Conservation (phyloP, 768 basidiomycete species). For the Boletus edulis region DNA sequence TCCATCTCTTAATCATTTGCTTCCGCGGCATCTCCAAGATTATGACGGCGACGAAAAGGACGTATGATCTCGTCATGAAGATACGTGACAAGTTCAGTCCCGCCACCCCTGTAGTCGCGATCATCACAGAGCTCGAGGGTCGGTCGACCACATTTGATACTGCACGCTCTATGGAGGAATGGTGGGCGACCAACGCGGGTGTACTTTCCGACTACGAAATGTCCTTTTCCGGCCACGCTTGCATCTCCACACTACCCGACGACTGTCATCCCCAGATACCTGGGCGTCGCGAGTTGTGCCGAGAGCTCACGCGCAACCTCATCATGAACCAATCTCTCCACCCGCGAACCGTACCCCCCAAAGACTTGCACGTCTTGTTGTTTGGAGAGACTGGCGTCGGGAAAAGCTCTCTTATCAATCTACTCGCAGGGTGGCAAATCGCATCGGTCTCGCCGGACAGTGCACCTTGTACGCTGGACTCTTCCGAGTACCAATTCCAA, state of each 20-base stretch:
- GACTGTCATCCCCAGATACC: slow-evolving; percentile 18
- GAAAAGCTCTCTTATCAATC: slow-evolving; percentile 27
- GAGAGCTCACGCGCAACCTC: slow-evolving; percentile 16
- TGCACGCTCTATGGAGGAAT: slow-evolving; percentile 31
- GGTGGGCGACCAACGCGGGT: slow-evolving; percentile 36
- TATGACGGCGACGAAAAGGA: slow-evolving; percentile 16
- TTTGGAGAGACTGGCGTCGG: slow-evolving; percentile 38
- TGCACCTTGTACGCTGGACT: slow-evolving; percentile 34
- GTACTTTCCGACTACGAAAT: slow-evolving; percentile 30
- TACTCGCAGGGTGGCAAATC: slow-evolving; percentile 26
- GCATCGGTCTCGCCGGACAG: slow-evolving; percentile 25
- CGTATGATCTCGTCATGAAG: slow-evolving; percentile 16
- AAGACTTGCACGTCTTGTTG: slow-evolving; percentile 33
- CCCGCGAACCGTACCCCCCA: slow-evolving; percentile 15
- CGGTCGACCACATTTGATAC: slow-evolving; percentile 9
- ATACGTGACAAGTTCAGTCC: slow-evolving; percentile 15
- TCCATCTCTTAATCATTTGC: slow-evolving; percentile 29
- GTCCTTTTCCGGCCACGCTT: slow-evolving; percentile 34
- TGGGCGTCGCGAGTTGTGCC: slow-evolving; percentile 21
- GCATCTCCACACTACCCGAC: slow-evolving; percentile 35
- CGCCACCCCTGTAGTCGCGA: slow-evolving; percentile 22
- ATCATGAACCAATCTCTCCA: slow-evolving; percentile 14
- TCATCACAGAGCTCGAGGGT: slow-evolving; percentile 33
- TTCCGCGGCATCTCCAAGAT: slow-evolving; percentile 20
- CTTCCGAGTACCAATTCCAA: slow-evolving; percentile 25